Conservation (phyloP, 495 filamentous ascomycete species). For the Penicillium steckii region DNA sequence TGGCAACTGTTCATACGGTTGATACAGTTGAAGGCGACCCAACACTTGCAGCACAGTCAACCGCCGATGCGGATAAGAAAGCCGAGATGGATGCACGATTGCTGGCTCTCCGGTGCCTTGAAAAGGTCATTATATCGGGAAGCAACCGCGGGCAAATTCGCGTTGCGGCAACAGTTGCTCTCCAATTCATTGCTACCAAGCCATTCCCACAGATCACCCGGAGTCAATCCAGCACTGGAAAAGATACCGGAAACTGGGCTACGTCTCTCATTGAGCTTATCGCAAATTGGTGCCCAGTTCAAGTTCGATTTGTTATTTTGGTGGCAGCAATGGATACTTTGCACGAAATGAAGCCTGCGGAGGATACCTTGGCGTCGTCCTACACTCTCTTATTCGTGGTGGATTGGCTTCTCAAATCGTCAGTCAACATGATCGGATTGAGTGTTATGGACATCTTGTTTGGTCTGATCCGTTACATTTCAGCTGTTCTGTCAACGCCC, state of each 20-base stretch:
- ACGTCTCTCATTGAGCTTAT: conserved; percentile 74
- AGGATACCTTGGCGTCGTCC: conserved; percentile 66
- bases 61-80: conserved; percentile 78
- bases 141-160: conserved; percentile 77
- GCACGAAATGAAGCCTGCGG: conserved; percentile 58
- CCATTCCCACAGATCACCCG: conserved; percentile 33
- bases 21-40: conserved; percentile 68
- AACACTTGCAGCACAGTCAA: conserved; percentile 66
- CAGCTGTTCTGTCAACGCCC: conserved; percentile 65
- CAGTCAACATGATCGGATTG: conserved; percentile 88
- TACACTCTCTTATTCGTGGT: conserved; percentile 71
- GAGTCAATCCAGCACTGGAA: conserved; percentile 27
- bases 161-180: conserved; percentile 63
- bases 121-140: conserved; percentile 69
- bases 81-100: conserved; percentile 86
- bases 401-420: conserved; percentile 75
- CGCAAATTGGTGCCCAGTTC: conserved; percentile 83
- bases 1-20: conserved; percentile 70
- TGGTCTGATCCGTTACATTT: conserved; percentile 75
- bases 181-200: conserved; percentile 68
- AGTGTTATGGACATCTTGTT: conserved; percentile 90
- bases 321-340: conserved; percentile 75
- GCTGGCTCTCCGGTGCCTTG: conserved; percentile 76
- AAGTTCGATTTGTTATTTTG: conserved; percentile 84
- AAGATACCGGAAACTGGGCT: conserved; percentile 64